These are phyloP conservation scores for Suhomyces maxii DNA, from an alignment of 1,139 yeast species.

Conservation along the genomic window DNA sequence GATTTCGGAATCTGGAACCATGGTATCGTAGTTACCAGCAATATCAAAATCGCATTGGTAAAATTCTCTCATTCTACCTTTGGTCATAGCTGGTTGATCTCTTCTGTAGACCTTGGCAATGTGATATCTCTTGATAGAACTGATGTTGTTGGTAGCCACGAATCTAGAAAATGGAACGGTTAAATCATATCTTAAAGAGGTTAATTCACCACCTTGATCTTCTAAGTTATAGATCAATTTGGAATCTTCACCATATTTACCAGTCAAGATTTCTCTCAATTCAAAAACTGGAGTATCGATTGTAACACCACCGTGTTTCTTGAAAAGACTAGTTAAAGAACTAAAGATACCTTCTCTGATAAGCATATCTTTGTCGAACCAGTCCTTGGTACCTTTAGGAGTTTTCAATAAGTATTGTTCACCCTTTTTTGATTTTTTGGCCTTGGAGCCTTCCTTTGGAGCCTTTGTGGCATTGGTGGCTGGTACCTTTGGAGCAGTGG, in stretches of 20 bases:
- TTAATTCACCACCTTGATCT: slow-evolving; percentile 97
- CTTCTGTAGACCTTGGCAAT: slow-evolving; percentile 97
- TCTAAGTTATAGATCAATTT: slow-evolving; percentile 91
- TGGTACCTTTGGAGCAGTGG: slow-evolving; percentile 12
- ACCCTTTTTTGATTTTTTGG: slow-evolving; percentile 34
- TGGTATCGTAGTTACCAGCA: slow-evolving; percentile 86
- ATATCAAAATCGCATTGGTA: slow-evolving; percentile 97
- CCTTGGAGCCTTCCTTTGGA: slow-evolving; percentile 1
- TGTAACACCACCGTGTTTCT: slow-evolving; percentile 96
- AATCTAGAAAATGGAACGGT: slow-evolving; percentile 97
- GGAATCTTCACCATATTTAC: slow-evolving; percentile 97
- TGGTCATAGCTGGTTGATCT: slow-evolving; percentile 99
- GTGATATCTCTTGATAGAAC: slow-evolving; percentile 88
- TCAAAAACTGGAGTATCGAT: slow-evolving; percentile 98
- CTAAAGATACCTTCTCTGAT: slow-evolving; percentile 84
- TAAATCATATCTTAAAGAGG: slow-evolving; percentile 91
- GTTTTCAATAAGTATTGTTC: slow-evolving; percentile 73
- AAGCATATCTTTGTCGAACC: slow-evolving; percentile 98
- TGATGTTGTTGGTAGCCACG: slow-evolving; percentile 91
- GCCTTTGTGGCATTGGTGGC: slow-evolving; percentile 11
- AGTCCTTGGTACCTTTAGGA: slow-evolving; percentile 97
- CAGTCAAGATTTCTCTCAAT: slow-evolving; percentile 89
- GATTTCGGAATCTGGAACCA: slow-evolving; percentile 96
- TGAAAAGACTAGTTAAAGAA: slow-evolving; percentile 70
- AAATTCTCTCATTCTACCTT: slow-evolving; percentile 98